Base-by-base conservation (phyloP, 2,329 filamentous ascomycete genomes). In the Calonectria pteridis region DNA sequence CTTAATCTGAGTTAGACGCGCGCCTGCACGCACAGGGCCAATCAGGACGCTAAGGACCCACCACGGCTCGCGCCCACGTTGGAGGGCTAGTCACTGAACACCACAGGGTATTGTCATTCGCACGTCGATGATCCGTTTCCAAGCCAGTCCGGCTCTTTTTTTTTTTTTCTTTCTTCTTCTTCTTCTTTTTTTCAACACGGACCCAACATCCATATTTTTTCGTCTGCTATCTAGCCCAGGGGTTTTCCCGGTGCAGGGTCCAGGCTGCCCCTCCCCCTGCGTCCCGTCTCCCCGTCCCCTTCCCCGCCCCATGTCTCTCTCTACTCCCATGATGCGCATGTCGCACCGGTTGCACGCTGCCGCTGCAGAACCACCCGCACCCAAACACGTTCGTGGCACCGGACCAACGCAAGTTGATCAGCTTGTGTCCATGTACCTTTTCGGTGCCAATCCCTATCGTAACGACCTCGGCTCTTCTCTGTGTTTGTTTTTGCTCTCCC, bases 1-100 rank as follows among this genome's bases (percentile, higher is more conserved):
- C 75, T 71, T 75, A 75, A 68, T 79, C 73, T 71, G 65, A 71
- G 53, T 78, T 80, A 79, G 63, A 80, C 79, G 79, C 79, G 79
- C 79, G 79, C 77, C 75, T 80, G 74, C 59, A 77, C 40, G 29
- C 26, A 16, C 4, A 31, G 13, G 68, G 53, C 76, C 78, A 79
- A 80, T 80, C 67, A 64, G 35, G 53, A 11, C 20, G 67, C 59
- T 29, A 33, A 43, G 13, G 68, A 43, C 53, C 77, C 77, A 77
- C 74, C 58, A 55, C 69, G 66, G 26, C 63, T 74, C 68, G 62
- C 55, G 50, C 62, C 72, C 40, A 26, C 31, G 68, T 64, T 53
- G n/a, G 28, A 51, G 28, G 53, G 40, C 43, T 67, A 49, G 35
- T 65, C 62, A 28, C 67, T 75, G 73, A 79, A 80, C 78, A 78